These are phyloP conservation scores for Aspergillus amoenus DNA, from an alignment of 2,329 filamentous ascomycete species.

Conservation along the genomic window DNA sequence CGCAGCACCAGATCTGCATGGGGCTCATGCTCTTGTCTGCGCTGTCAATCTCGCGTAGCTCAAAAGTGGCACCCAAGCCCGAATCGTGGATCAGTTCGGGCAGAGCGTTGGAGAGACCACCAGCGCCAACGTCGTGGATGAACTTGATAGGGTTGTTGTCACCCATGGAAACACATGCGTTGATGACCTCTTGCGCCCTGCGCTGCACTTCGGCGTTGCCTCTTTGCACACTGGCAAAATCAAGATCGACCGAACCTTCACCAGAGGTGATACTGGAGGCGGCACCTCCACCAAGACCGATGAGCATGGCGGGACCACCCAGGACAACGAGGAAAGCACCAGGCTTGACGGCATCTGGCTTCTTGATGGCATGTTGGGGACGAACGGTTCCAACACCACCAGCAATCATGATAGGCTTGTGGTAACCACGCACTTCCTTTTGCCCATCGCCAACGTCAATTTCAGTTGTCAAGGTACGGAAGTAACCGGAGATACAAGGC, in stretches of 20 bases:
- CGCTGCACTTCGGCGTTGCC: constrained; percentile 97
- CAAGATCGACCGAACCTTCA: constrained; percentile 85
- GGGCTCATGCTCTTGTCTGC: constrained; percentile 91
- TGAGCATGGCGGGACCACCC: constrained; percentile 95
- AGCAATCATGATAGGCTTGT: constrained; percentile 98
- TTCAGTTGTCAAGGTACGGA: constrained; percentile 80
- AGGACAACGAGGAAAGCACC: constrained; percentile 92
- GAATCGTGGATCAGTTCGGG: constrained; percentile 92
- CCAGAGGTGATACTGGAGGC: constrained; percentile 88
- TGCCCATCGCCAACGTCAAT: constrained; percentile 61
- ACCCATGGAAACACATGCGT: constrained; percentile 83
- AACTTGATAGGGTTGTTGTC: constrained; percentile 86
- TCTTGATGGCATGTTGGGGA: constrained; percentile 87
- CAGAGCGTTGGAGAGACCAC: constrained; percentile 79
- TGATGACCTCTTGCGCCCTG: constrained; percentile 96
- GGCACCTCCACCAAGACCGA: constrained; percentile 91
- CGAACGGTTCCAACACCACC: constrained; percentile 91
- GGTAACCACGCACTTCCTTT: constrained; percentile 81
- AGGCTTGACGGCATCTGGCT: constrained; percentile 72
- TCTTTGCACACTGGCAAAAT: constrained; percentile 95
- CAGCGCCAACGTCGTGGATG: constrained; percentile 96
- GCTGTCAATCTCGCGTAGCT: constrained; percentile 90
- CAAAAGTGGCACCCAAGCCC: constrained; percentile 84
- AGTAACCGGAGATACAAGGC: constrained; percentile 83
- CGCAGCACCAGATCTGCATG: constrained; percentile 96